Evolutionary conservation across 257 asterid genomes (phyloP).

Genomic region (Solanum pinnatisectum): DNA sequence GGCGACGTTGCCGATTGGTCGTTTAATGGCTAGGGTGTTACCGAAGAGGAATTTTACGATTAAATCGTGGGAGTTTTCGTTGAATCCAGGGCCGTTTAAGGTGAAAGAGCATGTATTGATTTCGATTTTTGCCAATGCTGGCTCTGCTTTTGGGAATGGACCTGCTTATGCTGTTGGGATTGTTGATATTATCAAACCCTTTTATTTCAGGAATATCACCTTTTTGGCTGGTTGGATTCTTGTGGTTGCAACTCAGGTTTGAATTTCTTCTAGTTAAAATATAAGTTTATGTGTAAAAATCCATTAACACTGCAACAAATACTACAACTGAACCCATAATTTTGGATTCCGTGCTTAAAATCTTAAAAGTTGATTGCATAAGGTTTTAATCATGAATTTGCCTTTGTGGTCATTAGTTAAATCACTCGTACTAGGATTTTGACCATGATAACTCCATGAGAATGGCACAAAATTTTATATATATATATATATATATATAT

Average conservation of each 20-base stretch:
- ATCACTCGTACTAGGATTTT: background rate
- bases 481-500: background rate
- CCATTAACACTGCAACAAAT: background rate
- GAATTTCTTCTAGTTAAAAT: background rate
- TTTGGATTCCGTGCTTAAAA: background rate
- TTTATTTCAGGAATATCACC: slow-evolving; percentile 41
- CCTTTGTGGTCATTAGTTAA: background rate
- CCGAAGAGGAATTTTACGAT: slow-evolving; percentile 31
- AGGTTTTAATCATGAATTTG: no score
- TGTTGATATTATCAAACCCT: slow-evolving; percentile 46
- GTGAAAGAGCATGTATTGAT: slow-evolving; percentile 66
- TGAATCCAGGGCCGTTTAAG: slow-evolving; percentile 70
- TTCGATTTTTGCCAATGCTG: slow-evolving; percentile 63
- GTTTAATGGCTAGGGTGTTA: slow-evolving; percentile 48
- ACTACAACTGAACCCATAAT: background rate
- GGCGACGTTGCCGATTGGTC: slow-evolving; percentile 48
- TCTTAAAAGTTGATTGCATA: background rate
- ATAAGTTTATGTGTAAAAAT: background rate
- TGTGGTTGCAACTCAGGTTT: slow-evolving; percentile 57
- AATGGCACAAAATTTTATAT: background rate
- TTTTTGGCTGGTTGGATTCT: slow-evolving; percentile 43
- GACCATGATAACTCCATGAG: background rate
- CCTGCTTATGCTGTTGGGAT: slow-evolving; percentile 55
- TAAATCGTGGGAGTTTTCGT: slow-evolving; percentile 31
- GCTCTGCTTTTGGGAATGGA: slow-evolving; percentile 41